Evolutionary conservation across 768 basidiomycete species (phyloP).

Genomic region (Russula earlei): DNA sequence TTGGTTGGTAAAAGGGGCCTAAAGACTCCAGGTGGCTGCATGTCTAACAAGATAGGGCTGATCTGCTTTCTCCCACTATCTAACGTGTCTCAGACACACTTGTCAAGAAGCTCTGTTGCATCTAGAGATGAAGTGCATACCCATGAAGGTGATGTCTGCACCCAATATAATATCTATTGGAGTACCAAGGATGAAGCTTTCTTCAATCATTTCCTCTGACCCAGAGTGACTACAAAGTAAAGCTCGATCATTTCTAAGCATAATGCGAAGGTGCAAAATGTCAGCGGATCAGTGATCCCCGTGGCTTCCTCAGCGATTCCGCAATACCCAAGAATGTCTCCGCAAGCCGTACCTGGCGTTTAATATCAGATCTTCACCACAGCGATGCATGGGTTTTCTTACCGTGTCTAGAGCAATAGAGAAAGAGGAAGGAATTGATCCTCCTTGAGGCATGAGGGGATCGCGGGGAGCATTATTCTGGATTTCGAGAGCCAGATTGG

Average conservation of each 20-base stretch:
- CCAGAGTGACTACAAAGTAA: background rate
- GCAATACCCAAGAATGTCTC: conserved; percentile 52
- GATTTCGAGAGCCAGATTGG: conserved; percentile 38
- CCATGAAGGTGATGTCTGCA: no score
- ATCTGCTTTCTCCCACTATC: no score
- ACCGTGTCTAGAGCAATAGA: conserved; percentile 29
- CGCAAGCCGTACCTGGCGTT: conserved; percentile 39
- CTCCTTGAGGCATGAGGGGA: conserved; percentile 16
- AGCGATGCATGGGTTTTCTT: background rate
- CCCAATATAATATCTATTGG: no score
- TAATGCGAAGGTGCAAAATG: background rate
- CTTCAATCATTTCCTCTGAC: background rate
- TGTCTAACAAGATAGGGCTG: no score
- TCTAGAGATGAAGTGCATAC: no score
- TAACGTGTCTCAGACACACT: no score
- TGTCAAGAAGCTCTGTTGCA: no score
- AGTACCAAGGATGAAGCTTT: no score
- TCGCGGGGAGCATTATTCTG: conserved; percentile 38
- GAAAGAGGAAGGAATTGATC: conserved; percentile 28
- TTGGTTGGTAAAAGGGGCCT: no score
- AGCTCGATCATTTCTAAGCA: background rate
- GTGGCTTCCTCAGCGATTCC: conserved; percentile 45
- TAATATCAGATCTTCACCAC: background rate
- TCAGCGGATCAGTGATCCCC: conserved; percentile 37
- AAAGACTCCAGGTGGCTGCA: no score